Evolutionary conservation across 148 eudicot species (phyloP).

Genomic region (Euryodendron excelsum): DNA sequence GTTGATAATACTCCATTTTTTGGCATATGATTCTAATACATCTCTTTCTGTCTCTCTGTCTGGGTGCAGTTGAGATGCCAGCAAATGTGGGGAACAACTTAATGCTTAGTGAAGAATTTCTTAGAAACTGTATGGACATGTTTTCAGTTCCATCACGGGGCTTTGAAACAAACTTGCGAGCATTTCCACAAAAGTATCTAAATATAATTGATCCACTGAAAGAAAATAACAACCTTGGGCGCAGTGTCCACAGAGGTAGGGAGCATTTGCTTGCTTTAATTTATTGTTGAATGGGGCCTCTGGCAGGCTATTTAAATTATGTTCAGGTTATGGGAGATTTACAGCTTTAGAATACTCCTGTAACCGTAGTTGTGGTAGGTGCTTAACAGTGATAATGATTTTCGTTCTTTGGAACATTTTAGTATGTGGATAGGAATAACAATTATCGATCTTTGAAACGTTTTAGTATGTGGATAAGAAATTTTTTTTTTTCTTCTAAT

Average conservation of each 20-base stretch:
- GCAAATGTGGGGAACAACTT: constrained; percentile 14
- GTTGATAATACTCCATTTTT: background rate
- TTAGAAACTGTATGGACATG: constrained; percentile 40
- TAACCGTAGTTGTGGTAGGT: background rate
- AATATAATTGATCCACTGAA: constrained; percentile 61
- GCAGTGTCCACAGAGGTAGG: constrained; percentile 59
- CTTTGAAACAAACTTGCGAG: constrained; percentile 23
- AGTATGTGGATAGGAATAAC: background rate
- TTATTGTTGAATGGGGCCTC: background rate
- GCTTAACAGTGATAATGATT: background rate
- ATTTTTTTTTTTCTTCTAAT: background rate
- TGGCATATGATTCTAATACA: background rate
- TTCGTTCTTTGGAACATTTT: background rate
- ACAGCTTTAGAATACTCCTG: background rate
- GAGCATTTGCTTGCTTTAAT: background rate
- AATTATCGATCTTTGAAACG: background rate
- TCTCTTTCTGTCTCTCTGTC: constrained; percentile 4
- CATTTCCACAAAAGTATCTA: constrained; percentile 42
- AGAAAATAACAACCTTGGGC: constrained; percentile 64
- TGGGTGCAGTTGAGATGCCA: constrained; percentile 42
- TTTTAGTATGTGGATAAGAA: background rate
- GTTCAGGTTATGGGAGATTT: background rate
- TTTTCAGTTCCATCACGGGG: constrained; percentile 41
- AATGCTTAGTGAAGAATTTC: constrained; percentile 44
- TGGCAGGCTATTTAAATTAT: background rate